A percentile compares a stretch with the other conserved stretches of the same genome.
These are phyloP conservation scores for Murraya koenigii DNA, from an alignment of 345 rosid genomes.

Conservation along the genomic window DNA sequence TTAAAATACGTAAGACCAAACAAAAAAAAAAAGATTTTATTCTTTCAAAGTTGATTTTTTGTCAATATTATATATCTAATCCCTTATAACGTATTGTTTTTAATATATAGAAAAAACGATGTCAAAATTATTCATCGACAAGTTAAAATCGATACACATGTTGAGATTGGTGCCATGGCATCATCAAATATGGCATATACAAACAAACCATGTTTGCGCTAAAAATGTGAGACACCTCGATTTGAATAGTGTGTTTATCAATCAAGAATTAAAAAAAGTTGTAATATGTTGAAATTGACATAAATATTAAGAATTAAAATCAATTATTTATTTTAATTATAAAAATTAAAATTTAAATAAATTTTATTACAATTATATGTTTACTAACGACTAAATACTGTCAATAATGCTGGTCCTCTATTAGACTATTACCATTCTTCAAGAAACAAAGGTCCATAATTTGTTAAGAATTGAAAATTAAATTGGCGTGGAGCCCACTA, in stretches of 20 bases:
- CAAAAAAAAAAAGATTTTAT: neutral
- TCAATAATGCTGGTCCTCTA: too few relatives aligned
- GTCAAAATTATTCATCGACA: neutral
- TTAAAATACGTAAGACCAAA: neutral
- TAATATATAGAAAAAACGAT: neutral
- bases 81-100: neutral
- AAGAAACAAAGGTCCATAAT: too few relatives aligned
- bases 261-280: too few relatives aligned
- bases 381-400: too few relatives aligned
- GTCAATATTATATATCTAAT: neutral
- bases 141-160: constrained; percentile 8
- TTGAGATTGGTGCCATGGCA: neutral
- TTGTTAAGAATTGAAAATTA: too few relatives aligned
- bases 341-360: too few relatives aligned
- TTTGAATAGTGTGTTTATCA: too few relatives aligned
- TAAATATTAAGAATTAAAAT: rapidly evolving
- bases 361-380: too few relatives aligned
- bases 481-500: too few relatives aligned
- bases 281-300: too few relatives aligned
- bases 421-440: too few relatives aligned
- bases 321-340: too few relatives aligned
- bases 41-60: constrained; percentile 6
- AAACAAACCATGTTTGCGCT: neutral
- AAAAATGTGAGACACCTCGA: neutral
- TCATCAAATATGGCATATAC: neutral